These are phyloP conservation scores for Tylopilus orsonianus DNA, from an alignment of 1,284 basidiomycete species.

Conservation along the genomic window DNA sequence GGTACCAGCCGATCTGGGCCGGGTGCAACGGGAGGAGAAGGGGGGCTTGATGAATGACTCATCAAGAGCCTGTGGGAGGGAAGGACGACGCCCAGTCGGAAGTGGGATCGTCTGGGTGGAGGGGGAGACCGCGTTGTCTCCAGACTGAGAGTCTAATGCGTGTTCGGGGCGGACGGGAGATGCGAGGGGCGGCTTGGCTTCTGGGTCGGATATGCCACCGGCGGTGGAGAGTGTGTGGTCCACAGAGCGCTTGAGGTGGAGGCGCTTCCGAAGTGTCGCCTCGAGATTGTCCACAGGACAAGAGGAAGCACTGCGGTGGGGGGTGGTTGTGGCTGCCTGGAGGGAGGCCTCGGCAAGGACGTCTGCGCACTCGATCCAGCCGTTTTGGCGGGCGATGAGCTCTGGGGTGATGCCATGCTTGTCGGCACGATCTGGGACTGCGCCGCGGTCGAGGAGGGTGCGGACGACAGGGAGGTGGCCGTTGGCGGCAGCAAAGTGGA, in stretches of 20 bases:
- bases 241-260: constrained; percentile 47
- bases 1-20: constrained; percentile 50
- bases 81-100: constrained; percentile 35
- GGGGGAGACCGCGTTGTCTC: constrained; percentile 3
- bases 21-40: constrained; percentile 27
- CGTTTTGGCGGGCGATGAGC: constrained; percentile 65
- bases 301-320: constrained; percentile 22
- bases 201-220: constrained; percentile 27
- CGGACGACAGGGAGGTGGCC: constrained; percentile 77
- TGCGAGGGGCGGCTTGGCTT: constrained; percentile 10
- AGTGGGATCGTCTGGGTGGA: constrained; percentile 14
- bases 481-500: constrained; percentile 94
- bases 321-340: constrained; percentile 3
- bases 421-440: constrained; percentile 74
- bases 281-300: constrained; percentile 34
- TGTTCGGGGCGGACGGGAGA: constrained; percentile 18
- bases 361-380: constrained; percentile 64
- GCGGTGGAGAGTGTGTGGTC: constrained; percentile 40
- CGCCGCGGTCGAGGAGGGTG: constrained; percentile 79
- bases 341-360: constrained; percentile 40
- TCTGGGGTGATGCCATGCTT: constrained; percentile 86
- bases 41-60: constrained; percentile 23
- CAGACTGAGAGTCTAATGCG: constrained; percentile 13
- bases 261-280: constrained; percentile 35
- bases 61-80: constrained; percentile 40